Base-by-base conservation (phyloP, 371 early-diverging fungal species). In the Parasitella parasitica region DNA sequence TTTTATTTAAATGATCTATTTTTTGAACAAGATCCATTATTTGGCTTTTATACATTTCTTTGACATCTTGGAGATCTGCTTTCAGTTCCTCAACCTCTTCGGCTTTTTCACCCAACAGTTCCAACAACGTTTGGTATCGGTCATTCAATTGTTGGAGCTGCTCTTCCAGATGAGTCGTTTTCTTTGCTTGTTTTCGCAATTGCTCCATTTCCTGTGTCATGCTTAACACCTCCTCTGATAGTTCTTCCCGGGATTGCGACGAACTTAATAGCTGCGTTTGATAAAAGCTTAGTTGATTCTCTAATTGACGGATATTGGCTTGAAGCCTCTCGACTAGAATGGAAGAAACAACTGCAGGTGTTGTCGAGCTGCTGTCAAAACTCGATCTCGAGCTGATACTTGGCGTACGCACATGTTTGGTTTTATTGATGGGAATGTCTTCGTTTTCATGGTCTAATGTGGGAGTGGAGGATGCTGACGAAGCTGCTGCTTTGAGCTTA, bases 51-150 rank as follows among this genome's bases (percentile, higher is more conserved):
- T 90, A 94, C 63, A 85, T 86, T 36, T 80, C 86, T 64, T 90
- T 94, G 62, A 94, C 86, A 63, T 96, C 96, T 2, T 64, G 65
- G 41, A 96, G 84, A 70, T 94, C 94, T 3, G 86, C 88, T 62
- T 88, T 80, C 15, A 95, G 73, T 51, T 96, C 97, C 49, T 89
- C 82, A 12, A 93, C 90, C 57, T 87, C 85, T 64, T 96, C 97
- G 13, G 94, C 92, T 64, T 89, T 86, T 69, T 95, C 95, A 13
- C 97, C 97, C 37, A 96, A 71, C 69, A 96, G 70, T 70, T 93
- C 95, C 4, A 96, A 71, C 12, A 91, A 89, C 5, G 92, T 88
- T 49, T 83, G 76, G 63, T 95, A 90, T 53, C 94, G 64, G 69
- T 72, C 51, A 52, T 83, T 66, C 48, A 88, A 57, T 43, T 84